Evolutionary conservation across 2,329 filamentous ascomycete genomes (phyloP), one percentile per base, ranked within the genome.

Genomic region (Neonectria ditissima): DNA sequence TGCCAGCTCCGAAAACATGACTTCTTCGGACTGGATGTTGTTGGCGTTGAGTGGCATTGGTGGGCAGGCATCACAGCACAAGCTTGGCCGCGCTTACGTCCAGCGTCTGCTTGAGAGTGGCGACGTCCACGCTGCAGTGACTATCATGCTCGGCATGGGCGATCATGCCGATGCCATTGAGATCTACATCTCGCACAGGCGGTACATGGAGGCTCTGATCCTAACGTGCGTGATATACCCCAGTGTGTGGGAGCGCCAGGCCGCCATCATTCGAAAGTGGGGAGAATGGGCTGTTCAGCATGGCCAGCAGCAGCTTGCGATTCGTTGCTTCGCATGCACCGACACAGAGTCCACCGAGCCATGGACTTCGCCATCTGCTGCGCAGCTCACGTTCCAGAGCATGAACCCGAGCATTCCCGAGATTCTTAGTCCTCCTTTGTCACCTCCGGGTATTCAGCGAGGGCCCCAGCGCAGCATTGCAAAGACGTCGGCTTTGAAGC

Each of bases 11-110:
- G 89, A 95, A 69, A 91, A 92, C n/a, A 94, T 96, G 86, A 95
- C 93, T 10, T 93, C 92, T 2, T 92, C 93, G 0, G 96, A 98
- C 78, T 99, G 96, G 96, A 97, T 99, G 93, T 81, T 98, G 62
- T 82, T 99, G 37, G 95, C 96, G 11, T 80, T 99, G 55, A 97
- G 93, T 74, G 92, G 93, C 43, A 97, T 98, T 79, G 93, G 92
- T 55, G 87, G 89, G 3, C 77, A 81, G 22, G 84, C 88, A 39
- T 93, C 93, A 1, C 92, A 97, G 73, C 94, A 97, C 76, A 97
- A 97, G 77, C 88, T 98, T 16, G 94, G 93, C 1, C 91, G 95
- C 62, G 91, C 93, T 3, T 97, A 97, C 71, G 93, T 97, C 1
- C 94, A 97, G 77, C 90, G 94, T 53, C 84, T 99, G 1, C 85